Percentiles rank a stretch among this genome's conserved stretches.
Evolutionary conservation across 352 stramenopile species (phyloP).

Genomic region (Thalassiosira hispida): DNA sequence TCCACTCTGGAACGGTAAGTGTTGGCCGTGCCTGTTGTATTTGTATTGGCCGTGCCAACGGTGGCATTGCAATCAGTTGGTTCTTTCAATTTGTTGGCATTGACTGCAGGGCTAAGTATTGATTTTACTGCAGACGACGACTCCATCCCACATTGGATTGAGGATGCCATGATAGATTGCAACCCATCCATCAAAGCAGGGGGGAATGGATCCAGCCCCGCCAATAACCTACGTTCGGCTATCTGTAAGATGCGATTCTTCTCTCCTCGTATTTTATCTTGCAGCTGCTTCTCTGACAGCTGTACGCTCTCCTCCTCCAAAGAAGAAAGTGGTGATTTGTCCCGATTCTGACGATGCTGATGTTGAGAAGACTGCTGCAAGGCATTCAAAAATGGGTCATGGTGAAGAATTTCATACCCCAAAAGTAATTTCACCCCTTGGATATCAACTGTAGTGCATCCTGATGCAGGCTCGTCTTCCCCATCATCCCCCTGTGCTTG

Average conservation of each 20-base stretch:
- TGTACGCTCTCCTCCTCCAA: constrained; percentile 4
- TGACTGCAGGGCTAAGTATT: not conserved
- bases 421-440: constrained; percentile 48
- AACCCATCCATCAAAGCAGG: constrained; percentile 33
- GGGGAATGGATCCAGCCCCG: constrained; percentile 60
- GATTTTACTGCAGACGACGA: constrained; percentile 8
- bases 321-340: not conserved
- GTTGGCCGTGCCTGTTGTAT: not conserved
- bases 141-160: constrained; percentile 28
- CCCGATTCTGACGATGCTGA: not conserved
- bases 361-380: constrained; percentile 27
- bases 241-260: constrained; percentile 60
- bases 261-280: constrained; percentile 46
- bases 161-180: constrained; percentile 42
- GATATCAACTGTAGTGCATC: constrained; percentile 49
- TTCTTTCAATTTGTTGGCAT: not conserved
- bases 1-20: constrained; percentile 48
- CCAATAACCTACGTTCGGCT: constrained; percentile 55
- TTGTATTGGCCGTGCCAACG: constrained; percentile 11
- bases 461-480: constrained; percentile 13
- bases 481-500: constrained; percentile 3
- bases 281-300: constrained; percentile 10
- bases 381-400: constrained; percentile 38
- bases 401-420: constrained; percentile 59
- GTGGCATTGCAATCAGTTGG: constrained; percentile 7